phyloP scores from a whole-genome alignment of 2,329 filamentous ascomycete species.

The Cyphellophora europaea region DNA sequence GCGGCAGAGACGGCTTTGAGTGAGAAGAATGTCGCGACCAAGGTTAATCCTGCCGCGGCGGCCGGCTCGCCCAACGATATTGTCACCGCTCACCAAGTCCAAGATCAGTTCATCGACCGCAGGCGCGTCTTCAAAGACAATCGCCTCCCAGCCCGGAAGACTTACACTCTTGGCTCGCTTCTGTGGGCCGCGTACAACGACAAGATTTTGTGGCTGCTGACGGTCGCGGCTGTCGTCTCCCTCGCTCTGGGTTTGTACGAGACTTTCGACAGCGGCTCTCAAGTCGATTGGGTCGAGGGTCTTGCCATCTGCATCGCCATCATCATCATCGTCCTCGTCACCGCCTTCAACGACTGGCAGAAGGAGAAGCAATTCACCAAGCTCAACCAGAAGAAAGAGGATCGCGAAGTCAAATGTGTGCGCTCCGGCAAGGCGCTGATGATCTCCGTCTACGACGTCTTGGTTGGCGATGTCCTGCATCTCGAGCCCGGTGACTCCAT shows the following conservation, averaged over 20 bases:
- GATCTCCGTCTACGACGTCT: constrained; percentile 56
- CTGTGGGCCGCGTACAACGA: constrained; percentile 66
- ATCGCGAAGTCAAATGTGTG: constrained; percentile 56
- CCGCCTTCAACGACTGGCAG: constrained; percentile 58
- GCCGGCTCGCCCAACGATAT: constrained; percentile 23
- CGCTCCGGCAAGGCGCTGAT: constrained; percentile 56
- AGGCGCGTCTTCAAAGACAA: constrained; percentile 53
- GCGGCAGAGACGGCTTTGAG: constrained; percentile 61
- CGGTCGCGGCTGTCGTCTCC: constrained; percentile 58
- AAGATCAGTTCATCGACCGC: constrained; percentile 46
- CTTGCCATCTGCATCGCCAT: constrained; percentile 59
- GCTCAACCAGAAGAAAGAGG: constrained; percentile 49
- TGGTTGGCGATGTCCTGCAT: constrained; percentile 61
- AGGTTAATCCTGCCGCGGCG: constrained; percentile 2
- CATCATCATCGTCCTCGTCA: constrained; percentile 54
- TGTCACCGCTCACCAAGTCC: constrained; percentile 11
- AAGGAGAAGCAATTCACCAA: constrained; percentile 58
- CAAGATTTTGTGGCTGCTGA: constrained; percentile 62
- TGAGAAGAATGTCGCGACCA: constrained; percentile 9
- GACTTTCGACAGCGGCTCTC: constrained; percentile 42
- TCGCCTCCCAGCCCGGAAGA: constrained; percentile 53
- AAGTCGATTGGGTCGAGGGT: constrained; percentile 58
- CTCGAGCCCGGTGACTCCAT: constrained; percentile 62
- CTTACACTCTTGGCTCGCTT: constrained; percentile 49
- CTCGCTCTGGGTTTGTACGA: constrained; percentile 62